Percentiles rank a stretch among this genome's conserved stretches.
Conservation (phyloP, 331 rosid genomes). For the Rhamnella rubrinervis region DNA sequence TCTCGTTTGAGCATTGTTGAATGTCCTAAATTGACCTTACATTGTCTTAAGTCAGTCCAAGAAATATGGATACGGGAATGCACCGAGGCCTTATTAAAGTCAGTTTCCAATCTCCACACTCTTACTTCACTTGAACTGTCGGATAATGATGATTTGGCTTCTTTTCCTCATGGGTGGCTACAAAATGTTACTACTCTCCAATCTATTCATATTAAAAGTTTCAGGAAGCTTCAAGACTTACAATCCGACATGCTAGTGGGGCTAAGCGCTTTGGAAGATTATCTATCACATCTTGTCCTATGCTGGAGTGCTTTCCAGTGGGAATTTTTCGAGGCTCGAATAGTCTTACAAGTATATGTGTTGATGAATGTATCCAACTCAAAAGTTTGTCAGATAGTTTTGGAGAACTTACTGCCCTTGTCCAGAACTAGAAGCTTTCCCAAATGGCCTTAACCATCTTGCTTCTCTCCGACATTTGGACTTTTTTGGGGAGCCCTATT, state of each 20-base stretch:
- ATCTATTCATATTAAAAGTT: fast-evolving
- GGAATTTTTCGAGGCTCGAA: constrained; percentile 7
- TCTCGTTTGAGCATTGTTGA: not conserved
- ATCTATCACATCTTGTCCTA: not conserved
- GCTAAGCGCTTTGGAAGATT: constrained; percentile 12
- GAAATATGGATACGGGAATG: not conserved
- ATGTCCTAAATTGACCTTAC: constrained; percentile 11
- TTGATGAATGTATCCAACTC: not conserved
- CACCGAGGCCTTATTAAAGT: not conserved
- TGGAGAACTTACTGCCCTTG: constrained; percentile 15
- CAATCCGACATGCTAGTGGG: constrained; percentile 5
- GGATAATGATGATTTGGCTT: constrained; percentile 3
- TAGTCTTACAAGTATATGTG: not conserved
- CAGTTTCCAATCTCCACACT: not conserved
- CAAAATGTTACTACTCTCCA: not conserved
- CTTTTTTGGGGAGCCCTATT: no score
- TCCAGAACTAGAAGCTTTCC: constrained; percentile 20
- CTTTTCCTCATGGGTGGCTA: constrained; percentile 27
- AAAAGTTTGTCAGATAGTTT: constrained; percentile 19
- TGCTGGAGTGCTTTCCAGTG: constrained; percentile 21
- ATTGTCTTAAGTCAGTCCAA: not conserved
- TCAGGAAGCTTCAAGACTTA: constrained; percentile 11
- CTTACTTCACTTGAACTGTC: constrained; percentile 4
- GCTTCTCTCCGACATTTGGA: not conserved
- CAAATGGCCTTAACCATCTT: not conserved